These are phyloP conservation scores for Scenedesmus sp. DNA, from an alignment of 163 green algal species.

Conservation along the genomic window DNA sequence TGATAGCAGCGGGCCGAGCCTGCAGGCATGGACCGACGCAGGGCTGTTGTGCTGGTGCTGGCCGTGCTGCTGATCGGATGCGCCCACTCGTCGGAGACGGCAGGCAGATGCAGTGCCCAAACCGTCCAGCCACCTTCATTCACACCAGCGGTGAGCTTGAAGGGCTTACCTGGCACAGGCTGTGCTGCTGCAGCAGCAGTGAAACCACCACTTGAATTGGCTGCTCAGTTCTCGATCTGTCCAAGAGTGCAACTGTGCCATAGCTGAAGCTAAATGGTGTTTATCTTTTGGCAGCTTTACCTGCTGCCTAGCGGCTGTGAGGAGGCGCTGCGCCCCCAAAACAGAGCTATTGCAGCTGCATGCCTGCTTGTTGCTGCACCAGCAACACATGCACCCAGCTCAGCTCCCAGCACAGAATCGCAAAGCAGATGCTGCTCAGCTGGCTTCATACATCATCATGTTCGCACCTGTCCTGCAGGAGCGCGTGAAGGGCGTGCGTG, in stretches of 20 bases:
- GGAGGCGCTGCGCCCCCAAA: not conserved
- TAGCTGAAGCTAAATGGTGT: not conserved
- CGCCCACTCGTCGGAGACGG: not conserved
- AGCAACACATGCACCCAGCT: too few relatives aligned
- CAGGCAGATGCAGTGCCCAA: not conserved
- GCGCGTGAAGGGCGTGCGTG: slow-evolving; percentile 11
- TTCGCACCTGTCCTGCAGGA: slow-evolving; percentile 11
- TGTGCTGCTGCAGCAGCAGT: not conserved
- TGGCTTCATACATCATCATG: not conserved
- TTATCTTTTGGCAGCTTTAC: not conserved
- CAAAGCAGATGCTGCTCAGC: not conserved
- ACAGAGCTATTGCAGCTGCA: not conserved
- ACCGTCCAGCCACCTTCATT: not conserved
- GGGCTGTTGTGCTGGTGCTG: slow-evolving; percentile 3
- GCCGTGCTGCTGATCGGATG: slow-evolving; percentile 1
- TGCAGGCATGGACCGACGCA: not conserved
- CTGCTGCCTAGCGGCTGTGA: not conserved
- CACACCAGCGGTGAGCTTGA: slow-evolving; percentile 4
- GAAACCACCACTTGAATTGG: not conserved
- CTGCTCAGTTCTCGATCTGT: not conserved
- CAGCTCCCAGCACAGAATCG: not conserved
- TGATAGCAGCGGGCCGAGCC: not conserved
- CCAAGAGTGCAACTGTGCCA: not conserved
- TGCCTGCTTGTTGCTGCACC: not conserved
- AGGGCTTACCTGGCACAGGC: not conserved